Evolutionary conservation across 495 filamentous ascomycete genomes (phyloP).

Genomic region (Beverwykella pulmonaria): DNA sequence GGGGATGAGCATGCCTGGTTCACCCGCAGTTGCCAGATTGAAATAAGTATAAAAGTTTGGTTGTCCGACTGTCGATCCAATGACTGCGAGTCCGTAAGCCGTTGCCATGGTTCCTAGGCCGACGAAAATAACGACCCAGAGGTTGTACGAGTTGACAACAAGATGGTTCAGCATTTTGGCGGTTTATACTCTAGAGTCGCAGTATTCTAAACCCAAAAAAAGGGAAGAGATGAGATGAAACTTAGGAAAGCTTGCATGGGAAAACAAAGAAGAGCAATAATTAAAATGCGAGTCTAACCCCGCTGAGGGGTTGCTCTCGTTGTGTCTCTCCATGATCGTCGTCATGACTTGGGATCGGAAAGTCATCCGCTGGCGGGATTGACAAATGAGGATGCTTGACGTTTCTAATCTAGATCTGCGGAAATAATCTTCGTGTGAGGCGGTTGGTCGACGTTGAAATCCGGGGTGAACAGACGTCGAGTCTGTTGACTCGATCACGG

Average conservation of each 20-base stretch:
- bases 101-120: conserved; percentile 46
- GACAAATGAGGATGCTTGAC: not conserved
- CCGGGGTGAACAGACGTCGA: not conserved
- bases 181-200: not conserved
- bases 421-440: not conserved
- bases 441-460: conserved; percentile 1
- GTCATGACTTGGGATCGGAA: not conserved
- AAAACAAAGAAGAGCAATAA: too few relatives aligned
- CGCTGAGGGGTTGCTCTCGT: not conserved
- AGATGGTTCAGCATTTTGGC: conserved; percentile 33
- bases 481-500: not conserved
- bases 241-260: not conserved
- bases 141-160: conserved; percentile 42
- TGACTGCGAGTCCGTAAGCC: conserved; percentile 55
- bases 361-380: not conserved
- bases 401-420: not conserved
- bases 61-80: conserved; percentile 57
- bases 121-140: conserved; percentile 43
- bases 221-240: not conserved
- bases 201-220: not conserved
- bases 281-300: not conserved
- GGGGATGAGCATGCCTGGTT: conserved; percentile 24
- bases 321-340: not conserved
- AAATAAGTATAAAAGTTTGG: conserved; percentile 48
- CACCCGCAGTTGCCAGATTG: conserved; percentile 31